phyloP scores from a whole-genome alignment of 2,329 filamentous ascomycete genomes.

The Penicillium sp. region DNA sequence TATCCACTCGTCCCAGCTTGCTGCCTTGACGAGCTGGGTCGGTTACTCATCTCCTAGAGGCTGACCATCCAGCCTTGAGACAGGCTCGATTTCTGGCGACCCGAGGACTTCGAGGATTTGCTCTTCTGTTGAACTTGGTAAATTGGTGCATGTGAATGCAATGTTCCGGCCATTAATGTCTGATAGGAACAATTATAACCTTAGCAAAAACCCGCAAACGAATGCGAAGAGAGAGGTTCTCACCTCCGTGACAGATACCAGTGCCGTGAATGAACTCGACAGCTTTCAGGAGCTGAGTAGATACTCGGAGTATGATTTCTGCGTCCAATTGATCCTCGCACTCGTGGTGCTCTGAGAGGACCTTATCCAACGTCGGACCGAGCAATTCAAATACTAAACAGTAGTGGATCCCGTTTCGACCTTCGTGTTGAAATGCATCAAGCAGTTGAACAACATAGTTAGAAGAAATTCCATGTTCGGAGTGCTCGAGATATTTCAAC shows the following conservation, averaged over 20 bases:
- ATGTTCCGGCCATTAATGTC: constrained; percentile 36
- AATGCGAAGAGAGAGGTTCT: constrained; percentile 5
- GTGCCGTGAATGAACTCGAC: constrained; percentile 32
- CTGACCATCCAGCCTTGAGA: constrained; percentile 24
- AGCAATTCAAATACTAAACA: constrained; percentile 41
- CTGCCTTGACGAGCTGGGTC: constrained; percentile 28
- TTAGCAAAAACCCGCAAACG: neutral
- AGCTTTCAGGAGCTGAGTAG: constrained; percentile 31
- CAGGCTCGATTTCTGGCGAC: constrained; percentile 20
- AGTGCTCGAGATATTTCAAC: constrained; percentile 18
- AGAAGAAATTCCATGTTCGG: constrained; percentile 17
- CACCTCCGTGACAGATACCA: constrained; percentile 38
- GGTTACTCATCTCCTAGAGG: constrained; percentile 27
- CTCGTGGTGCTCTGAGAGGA: constrained; percentile 26
- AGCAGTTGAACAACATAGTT: constrained; percentile 34
- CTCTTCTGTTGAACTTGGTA: constrained; percentile 20
- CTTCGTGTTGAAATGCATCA: constrained; percentile 35
- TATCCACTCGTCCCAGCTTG: constrained; percentile 29
- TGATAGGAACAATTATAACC: constrained; percentile 17
- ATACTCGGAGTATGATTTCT: constrained; percentile 31
- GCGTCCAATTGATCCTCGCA: constrained; percentile 24
- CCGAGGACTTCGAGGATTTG: constrained; percentile 25
- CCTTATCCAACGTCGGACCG: constrained; percentile 32
- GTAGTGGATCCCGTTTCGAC: constrained; percentile 40
- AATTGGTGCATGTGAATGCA: constrained; percentile 24